Base-by-base conservation (phyloP, 2,329 filamentous ascomycete species). In the Phialophora chinensis region DNA sequence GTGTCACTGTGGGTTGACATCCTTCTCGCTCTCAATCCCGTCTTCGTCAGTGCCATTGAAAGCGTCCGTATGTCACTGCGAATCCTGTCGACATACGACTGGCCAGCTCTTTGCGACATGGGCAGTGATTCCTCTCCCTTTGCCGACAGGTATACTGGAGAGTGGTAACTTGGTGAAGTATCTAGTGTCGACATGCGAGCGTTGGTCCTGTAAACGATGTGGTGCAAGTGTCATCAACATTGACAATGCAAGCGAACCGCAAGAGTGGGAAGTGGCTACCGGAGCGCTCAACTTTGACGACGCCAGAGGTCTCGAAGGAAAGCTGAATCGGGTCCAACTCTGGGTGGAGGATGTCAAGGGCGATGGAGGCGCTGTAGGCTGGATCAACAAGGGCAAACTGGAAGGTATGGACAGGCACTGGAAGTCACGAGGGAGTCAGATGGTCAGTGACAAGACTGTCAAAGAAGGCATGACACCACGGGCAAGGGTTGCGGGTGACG, bases 11-110 rank as follows among this genome's bases (percentile, higher is more conserved):
- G 4, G 20, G 23, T 38, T 64, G 4, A 60, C 52, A n/a, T 67
- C 67, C 27, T 66, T 68, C 58, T 58, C 65, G 10, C 25, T 69
- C 20, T n/a, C 57, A n/a, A 56, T 71, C 44, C 63, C 69, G 31
- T 29, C 33, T 6, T 42, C 57, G 10, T 23, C 55, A 14, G 20
- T 71, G 7, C 70, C 70, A 7, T 74, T 86, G 0, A 65, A 74
- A 49, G 80, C 76, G 0, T 72, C 73, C 5, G 76, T 75, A 63
- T 86, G 84, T 70, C 83, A 86, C 74, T 86, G 84, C 75, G 74
- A 74, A 20, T 84, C 83, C 2, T 86, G 84, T 71, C 79, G 83
- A 1, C 82, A 80, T 62, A 42, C 75, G 2, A 81, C 80, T 0
- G 83, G 84, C 25, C 78, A 73, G 4, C 73, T 84, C 25, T 81